Evolutionary conservation across 2,329 filamentous ascomycete species (phyloP), one percentile per base, ranked within the genome.

Genomic region (Venturia nashicola): DNA sequence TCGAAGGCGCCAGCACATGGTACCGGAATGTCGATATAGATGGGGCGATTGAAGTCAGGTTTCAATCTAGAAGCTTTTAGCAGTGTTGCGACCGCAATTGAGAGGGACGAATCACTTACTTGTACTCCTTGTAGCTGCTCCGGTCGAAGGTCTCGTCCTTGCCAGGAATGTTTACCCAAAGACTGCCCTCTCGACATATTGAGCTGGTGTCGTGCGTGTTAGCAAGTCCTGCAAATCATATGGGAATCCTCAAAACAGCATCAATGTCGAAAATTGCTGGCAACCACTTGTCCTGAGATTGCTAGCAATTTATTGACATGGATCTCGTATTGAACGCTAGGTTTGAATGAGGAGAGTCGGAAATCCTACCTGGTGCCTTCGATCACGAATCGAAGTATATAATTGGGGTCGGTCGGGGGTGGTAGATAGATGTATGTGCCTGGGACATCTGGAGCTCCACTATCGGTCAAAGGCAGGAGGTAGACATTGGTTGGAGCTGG

Each of bases 81-180:
- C 46, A 62, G n/a, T 51, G 42, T 34, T 32, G 27, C 32, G 12
- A 20, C 14, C 5, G 34, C 40, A 44, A 16, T 23, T 18, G 44
- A 11, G 62, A 12, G 27, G 16, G 51, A 14, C 7, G 39, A 3
- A 8, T 18, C 59, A 74, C 87, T 74, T 81, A 97, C 93, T 90
- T 93, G 83, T 89, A 95, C 77, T 96, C 88, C 70, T 86, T 85
- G 75, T 96, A 99, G 42, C 83, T 82, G 71, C 88, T 82, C 69
- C 94, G 87, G 68, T 85, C 83, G 72, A 97, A 99, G 54, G 85
- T 78, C 61, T 85, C 79, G 65, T 87, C 91, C 70, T 86, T 81
- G 66, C 87, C 83, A 8, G 94, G 94, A 66, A 97, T 89, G 75
- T 99, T 99, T 71, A 96, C 88, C 93, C 94, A 99, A 67, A 99